Evolutionary conservation across 352 stramenopile genomes (phyloP).

Genomic region (Phytophthora pistaciae): DNA sequence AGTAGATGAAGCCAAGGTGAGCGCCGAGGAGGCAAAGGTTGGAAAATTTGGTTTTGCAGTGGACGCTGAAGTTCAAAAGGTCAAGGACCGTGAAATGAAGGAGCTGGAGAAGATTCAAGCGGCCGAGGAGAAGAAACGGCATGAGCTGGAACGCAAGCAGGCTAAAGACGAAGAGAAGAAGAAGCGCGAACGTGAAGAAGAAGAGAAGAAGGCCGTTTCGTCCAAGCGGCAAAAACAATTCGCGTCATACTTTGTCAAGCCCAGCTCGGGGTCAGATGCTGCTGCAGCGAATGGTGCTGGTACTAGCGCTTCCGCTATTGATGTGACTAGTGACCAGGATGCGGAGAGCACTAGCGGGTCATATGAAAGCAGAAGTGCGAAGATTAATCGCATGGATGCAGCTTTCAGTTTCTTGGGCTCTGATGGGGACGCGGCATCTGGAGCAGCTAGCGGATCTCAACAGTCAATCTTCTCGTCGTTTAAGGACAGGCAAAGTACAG

Average conservation of each 20-base stretch:
- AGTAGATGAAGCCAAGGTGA: constrained; percentile 84
- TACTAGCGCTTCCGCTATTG: constrained; percentile 24
- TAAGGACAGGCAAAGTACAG: constrained; percentile 30
- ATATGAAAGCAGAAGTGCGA: constrained; percentile 31
- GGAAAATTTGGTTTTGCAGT: constrained; percentile 76
- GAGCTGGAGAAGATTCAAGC: constrained; percentile 66
- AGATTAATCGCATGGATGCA: constrained; percentile 67
- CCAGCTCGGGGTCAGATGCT: constrained; percentile 19
- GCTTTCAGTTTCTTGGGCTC: constrained; percentile 37
- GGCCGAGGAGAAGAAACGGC: constrained; percentile 65
- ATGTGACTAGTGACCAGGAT: constrained; percentile 26
- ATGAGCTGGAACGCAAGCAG: constrained; percentile 64
- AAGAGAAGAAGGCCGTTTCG: constrained; percentile 41
- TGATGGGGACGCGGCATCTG: not conserved
- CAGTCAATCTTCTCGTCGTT: constrained; percentile 39
- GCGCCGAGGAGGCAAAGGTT: constrained; percentile 83
- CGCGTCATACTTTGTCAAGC: constrained; percentile 68
- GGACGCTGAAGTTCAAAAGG: constrained; percentile 71
- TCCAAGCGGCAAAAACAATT: constrained; percentile 75
- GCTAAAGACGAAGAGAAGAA: constrained; percentile 74
- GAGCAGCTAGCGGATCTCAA: not conserved
- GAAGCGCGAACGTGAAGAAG: constrained; percentile 57
- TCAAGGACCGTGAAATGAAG: constrained; percentile 61
- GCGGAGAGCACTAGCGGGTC: not conserved
- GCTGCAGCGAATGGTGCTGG: constrained; percentile 7